Base-by-base conservation (phyloP, 2,329 filamentous ascomycete genomes). In the Emmonsiellopsis sp. region DNA sequence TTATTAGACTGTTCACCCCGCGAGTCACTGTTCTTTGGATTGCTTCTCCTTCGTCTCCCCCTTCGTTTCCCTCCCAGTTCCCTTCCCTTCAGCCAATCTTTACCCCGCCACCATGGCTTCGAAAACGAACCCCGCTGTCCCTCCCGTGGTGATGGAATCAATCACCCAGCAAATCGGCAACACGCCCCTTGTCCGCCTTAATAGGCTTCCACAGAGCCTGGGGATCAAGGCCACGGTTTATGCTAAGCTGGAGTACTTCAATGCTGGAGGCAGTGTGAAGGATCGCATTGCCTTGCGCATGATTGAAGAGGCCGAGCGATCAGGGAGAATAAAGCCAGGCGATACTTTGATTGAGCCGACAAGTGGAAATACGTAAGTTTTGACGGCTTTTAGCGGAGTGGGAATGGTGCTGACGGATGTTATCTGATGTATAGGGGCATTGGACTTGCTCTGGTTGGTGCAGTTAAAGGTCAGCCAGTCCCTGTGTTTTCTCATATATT, bases 291-390 rank as follows among this genome's bases (percentile, higher is more conserved):
- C 93, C 21, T 75, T 96, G 68, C 87, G 93, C 65, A 98, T 98
- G 93, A 87, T 98, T 57, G 91, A 97, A 73, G 87, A 92, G 70
- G 93, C 93, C 11, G 93, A 98, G 78, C 84, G 82, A 67, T 85
- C 81, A 51, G 93, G 93, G 45, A 84, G 92, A 60, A 96, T 98
- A 74, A 96, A 93, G 79, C 93, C 93, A 32, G 93, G 92, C 53
- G 91, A 97, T 73, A 97, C 90, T 51, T 76, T 98, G 65, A 98
- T 98, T 66, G 93, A 98, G 79, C 93, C 93, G 8, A 98, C 93
- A 47, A 95, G 89, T 66, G 93, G 93, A 53, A 98, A 98, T 71
- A 98, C 93, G 77, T 75, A 65, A 48, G 71, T 68, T 42, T n/a
- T 42, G 11, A 44, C 33, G 27, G 40, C 5, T 9, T 33, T 34